Conservation (phyloP, 306 rosid genomes). For the Sphenostylis stenocarpa region DNA sequence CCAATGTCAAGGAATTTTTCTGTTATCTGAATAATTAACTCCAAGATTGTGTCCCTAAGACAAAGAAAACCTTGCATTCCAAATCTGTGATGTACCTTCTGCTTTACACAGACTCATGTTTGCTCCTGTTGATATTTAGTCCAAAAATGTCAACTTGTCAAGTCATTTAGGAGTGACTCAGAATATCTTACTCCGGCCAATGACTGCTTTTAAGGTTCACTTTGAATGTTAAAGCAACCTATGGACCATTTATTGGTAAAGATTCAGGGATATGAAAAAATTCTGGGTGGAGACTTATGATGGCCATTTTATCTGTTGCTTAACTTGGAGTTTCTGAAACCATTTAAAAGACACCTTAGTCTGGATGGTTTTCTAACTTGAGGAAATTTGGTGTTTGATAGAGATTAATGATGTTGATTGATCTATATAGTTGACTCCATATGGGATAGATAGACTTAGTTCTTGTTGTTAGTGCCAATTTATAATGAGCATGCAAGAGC, state of each 20-base stretch:
- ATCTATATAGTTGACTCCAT: too few relatives aligned
- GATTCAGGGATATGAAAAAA: neutral
- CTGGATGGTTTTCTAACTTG: too few relatives aligned
- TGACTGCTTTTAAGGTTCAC: neutral
- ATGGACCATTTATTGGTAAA: neutral
- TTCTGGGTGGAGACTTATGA: neutral
- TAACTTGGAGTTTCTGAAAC: neutral
- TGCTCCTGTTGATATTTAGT: neutral
- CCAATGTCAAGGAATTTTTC: neutral
- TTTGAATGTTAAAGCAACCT: constrained; percentile 1
- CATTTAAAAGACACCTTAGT: too few relatives aligned
- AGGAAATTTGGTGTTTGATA: too few relatives aligned
- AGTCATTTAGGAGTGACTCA: neutral
- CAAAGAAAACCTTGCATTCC: neutral
- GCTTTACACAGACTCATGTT: neutral
- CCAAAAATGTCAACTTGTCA: neutral
- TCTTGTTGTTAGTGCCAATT: too few relatives aligned
- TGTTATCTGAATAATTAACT: neutral
- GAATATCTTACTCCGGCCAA: neutral
- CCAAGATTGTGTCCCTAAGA: neutral
- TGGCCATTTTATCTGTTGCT: neutral
- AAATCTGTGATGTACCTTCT: neutral
- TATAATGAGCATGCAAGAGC: too few relatives aligned
- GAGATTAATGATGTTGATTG: too few relatives aligned
- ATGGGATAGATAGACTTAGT: too few relatives aligned